phyloP scores from a whole-genome alignment of 1,284 basidiomycete genomes.

The Fistulina hepatica region DNA sequence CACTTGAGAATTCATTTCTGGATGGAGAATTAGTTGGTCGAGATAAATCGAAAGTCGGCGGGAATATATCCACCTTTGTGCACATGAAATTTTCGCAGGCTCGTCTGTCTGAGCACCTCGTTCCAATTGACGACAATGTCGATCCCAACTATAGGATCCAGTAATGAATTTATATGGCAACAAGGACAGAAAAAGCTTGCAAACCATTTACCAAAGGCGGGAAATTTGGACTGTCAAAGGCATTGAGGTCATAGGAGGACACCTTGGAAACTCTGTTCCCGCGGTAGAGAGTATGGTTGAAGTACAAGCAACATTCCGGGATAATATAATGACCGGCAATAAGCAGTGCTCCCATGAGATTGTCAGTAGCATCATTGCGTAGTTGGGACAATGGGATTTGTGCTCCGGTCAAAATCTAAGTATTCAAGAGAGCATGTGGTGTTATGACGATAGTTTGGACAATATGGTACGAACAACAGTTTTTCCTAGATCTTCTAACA shows the following conservation, averaged over 20 bases:
- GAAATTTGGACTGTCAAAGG: conserved; percentile 83
- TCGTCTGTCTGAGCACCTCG: conserved; percentile 71
- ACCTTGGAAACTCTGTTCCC: conserved; percentile 82
- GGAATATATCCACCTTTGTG: conserved; percentile 49
- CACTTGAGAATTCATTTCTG: conserved; percentile 71
- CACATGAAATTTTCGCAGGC: conserved; percentile 63
- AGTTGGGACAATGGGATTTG: conserved; percentile 87
- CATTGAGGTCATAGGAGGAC: conserved; percentile 78
- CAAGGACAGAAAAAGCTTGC: conserved; percentile 10
- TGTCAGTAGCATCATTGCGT: conserved; percentile 84
- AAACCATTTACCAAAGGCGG: conserved; percentile 72
- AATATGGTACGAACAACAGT: conserved; percentile 47
- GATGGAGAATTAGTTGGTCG: conserved; percentile 1
- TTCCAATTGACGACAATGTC: conserved; percentile 84
- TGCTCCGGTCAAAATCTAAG: conserved; percentile 77
- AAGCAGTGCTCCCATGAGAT: conserved; percentile 77
- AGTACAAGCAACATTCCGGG: conserved; percentile 80
- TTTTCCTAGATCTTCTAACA: conserved; percentile 86
- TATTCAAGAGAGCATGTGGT: background rate
- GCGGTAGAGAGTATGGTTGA: conserved; percentile 79
- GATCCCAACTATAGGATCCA: conserved; percentile 57
- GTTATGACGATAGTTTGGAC: background rate
- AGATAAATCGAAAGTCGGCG: conserved; percentile 2
- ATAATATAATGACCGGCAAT: conserved; percentile 87
- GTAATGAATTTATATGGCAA: background rate